Evolutionary conservation across 306 rosid genomes (phyloP).

Genomic region (Dalbergia cochinchinensis): DNA sequence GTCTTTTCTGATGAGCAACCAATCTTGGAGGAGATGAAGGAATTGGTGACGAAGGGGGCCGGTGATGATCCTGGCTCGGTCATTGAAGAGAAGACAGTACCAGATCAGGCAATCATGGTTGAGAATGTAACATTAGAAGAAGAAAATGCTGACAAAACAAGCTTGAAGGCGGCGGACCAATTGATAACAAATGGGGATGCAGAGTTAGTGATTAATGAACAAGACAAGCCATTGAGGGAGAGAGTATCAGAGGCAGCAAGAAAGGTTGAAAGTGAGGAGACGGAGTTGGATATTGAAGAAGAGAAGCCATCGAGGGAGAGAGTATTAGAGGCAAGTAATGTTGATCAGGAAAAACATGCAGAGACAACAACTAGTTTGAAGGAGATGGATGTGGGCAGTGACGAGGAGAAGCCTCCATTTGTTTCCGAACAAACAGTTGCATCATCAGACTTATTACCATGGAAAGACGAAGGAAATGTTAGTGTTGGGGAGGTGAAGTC

Average conservation of each 20-base stretch:
- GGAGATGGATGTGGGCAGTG: neutral
- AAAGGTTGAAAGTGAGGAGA: neutral
- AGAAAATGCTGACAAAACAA: neutral
- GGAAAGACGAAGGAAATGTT: too few species aligned
- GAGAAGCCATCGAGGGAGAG: slow-evolving; percentile 66
- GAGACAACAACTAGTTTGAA: slow-evolving; percentile 9
- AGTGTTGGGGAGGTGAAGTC: too few species aligned
- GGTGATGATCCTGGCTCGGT: too few species aligned
- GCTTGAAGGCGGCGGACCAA: neutral
- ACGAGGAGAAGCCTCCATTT: slow-evolving; percentile 47
- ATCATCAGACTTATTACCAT: slow-evolving; percentile 13
- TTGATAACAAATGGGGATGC: neutral
- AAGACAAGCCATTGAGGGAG: slow-evolving; percentile 76
- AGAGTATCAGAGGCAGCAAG: slow-evolving; percentile 30
- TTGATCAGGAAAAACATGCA: neutral
- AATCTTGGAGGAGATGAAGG: neutral
- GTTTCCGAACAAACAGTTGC: slow-evolving; percentile 31
- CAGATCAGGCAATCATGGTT: neutral
- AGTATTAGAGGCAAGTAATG: slow-evolving; percentile 24
- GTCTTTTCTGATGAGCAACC: neutral
- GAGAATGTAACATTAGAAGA: neutral
- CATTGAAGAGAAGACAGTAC: too few species aligned
- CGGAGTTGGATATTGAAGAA: neutral
- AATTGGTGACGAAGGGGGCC: neutral
- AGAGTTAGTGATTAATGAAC: neutral